Conservation (phyloP, 2,329 filamentous ascomycete genomes). For the Periconia digitata region DNA sequence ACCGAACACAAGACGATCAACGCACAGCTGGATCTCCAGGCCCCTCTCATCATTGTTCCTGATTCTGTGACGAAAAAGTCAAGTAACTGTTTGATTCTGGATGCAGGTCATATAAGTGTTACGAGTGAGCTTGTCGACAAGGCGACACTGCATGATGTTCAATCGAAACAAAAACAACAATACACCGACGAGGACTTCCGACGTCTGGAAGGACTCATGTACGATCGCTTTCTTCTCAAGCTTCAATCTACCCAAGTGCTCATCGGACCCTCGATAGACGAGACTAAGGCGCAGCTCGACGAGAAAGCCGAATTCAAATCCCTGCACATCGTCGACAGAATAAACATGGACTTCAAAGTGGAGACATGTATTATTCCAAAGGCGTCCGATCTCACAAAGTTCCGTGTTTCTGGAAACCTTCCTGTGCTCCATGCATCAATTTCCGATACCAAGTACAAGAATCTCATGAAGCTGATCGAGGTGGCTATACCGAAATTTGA, state of each 20-base stretch:
- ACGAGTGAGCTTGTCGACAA: slow-evolving; percentile 93
- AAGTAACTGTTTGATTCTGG: slow-evolving; percentile 87
- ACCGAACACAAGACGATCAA: slow-evolving; percentile 99
- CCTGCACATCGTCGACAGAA: slow-evolving; percentile 90
- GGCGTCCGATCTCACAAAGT: slow-evolving; percentile 86
- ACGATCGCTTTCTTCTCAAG: slow-evolving; percentile 93
- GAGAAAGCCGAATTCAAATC: slow-evolving; percentile 68
- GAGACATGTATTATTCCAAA: slow-evolving; percentile 97
- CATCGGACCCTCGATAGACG: slow-evolving; percentile 89
- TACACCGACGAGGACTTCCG: slow-evolving; percentile 90
- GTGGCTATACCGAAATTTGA: slow-evolving; percentile 88
- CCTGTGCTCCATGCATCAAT: slow-evolving; percentile 89
- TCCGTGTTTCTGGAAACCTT: slow-evolving; percentile 87
- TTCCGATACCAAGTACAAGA: slow-evolving; percentile 96
- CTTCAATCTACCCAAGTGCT: slow-evolving; percentile 93
- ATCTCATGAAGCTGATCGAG: slow-evolving; percentile 91
- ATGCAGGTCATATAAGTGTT: slow-evolving; percentile 94
- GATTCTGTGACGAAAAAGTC: slow-evolving; percentile 82
- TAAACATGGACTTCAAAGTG: slow-evolving; percentile 96
- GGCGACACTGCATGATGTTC: slow-evolving; percentile 83
- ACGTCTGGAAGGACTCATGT: slow-evolving; percentile 89
- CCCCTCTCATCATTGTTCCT: slow-evolving; percentile 92
- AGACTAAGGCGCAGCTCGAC: slow-evolving; percentile 79
- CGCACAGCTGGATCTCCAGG: slow-evolving; percentile 91
- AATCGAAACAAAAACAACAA: slow-evolving; percentile 82